These are phyloP conservation scores for Eutrema salsugineum DNA, from an alignment of 441 rosid genomes.

Conservation along the genomic window DNA sequence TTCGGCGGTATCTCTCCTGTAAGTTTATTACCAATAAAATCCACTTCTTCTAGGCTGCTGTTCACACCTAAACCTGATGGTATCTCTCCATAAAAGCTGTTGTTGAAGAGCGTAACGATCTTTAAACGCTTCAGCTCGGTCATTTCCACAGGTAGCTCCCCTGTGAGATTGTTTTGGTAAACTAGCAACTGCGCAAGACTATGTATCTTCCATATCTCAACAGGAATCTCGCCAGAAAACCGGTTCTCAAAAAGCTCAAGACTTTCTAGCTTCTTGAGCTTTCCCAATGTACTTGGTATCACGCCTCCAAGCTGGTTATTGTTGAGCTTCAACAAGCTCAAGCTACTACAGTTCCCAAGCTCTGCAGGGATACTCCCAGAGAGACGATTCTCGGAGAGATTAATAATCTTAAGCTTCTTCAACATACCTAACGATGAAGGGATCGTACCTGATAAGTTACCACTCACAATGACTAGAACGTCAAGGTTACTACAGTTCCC, in stretches of 20 bases:
- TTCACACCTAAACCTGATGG: constrained; percentile 63
- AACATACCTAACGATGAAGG: constrained; percentile 71
- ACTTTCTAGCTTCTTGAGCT: constrained; percentile 40
- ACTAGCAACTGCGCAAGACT: constrained; percentile 46
- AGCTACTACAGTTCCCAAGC: constrained; percentile 65
- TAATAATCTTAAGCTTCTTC: constrained; percentile 38
- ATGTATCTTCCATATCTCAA: constrained; percentile 62
- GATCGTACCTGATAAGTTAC: constrained; percentile 54
- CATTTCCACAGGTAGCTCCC: constrained; percentile 63
- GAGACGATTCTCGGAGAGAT: constrained; percentile 62
- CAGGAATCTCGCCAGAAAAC: constrained; percentile 68
- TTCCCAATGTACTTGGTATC: constrained; percentile 60
- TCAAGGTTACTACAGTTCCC: constrained; percentile 57
- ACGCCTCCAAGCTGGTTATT: constrained; percentile 63
- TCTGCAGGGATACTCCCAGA: constrained; percentile 71
- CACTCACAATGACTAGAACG: constrained; percentile 33
- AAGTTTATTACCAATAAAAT: constrained; percentile 55
- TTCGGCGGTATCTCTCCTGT: constrained; percentile 62
- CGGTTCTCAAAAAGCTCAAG: constrained; percentile 54
- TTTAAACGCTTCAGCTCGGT: constrained; percentile 50
- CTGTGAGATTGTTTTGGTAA: constrained; percentile 63
- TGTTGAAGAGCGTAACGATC: constrained; percentile 46
- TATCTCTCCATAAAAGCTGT: constrained; percentile 55
- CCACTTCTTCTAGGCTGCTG: constrained; percentile 58
- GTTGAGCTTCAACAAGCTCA: constrained; percentile 39